phyloP scores from a whole-genome alignment of 805 yeast genomes.

The Yarrowia hollandica region DNA sequence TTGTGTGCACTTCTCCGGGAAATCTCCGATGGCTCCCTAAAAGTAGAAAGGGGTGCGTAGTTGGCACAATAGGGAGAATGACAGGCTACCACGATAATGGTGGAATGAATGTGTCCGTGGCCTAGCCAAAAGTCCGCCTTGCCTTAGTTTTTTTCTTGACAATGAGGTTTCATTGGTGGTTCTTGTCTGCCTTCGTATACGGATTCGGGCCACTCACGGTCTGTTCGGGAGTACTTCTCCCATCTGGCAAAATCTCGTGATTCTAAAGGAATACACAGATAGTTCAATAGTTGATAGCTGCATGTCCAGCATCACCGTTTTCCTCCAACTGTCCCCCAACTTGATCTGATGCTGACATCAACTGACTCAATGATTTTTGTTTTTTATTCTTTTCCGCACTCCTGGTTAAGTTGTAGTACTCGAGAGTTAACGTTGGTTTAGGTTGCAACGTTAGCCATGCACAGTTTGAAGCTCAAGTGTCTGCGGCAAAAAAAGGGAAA shows the following conservation, averaged over 20 bases:
- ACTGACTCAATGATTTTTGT: background rate
- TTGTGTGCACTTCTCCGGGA: conserved; percentile 4
- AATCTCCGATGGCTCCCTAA: background rate
- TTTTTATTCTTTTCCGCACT: background rate
- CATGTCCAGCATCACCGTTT: too few relatives aligned
- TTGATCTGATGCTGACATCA: too few relatives aligned
- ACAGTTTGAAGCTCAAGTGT: background rate
- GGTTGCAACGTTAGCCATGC: conserved; percentile 26
- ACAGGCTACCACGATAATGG: background rate
- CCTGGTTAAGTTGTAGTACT: background rate
- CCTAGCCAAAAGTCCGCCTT: too few relatives aligned
- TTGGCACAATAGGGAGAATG: too few relatives aligned
- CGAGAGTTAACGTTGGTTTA: conserved; percentile 7
- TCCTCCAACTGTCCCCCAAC: too few relatives aligned
- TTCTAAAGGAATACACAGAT: too few relatives aligned
- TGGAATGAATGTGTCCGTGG: too few relatives aligned
- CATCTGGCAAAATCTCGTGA: background rate
- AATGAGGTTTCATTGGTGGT: background rate
- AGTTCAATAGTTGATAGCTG: too few relatives aligned
- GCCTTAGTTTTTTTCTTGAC: background rate
- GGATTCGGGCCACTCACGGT: too few relatives aligned
- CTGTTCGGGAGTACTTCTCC: too few relatives aligned
- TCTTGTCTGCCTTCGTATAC: background rate
- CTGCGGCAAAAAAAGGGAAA: conserved; percentile 1
- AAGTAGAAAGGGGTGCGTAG: too few relatives aligned